Conservation (phyloP, 2,329 filamentous ascomycete species). For the Aspergillus sergii region DNA sequence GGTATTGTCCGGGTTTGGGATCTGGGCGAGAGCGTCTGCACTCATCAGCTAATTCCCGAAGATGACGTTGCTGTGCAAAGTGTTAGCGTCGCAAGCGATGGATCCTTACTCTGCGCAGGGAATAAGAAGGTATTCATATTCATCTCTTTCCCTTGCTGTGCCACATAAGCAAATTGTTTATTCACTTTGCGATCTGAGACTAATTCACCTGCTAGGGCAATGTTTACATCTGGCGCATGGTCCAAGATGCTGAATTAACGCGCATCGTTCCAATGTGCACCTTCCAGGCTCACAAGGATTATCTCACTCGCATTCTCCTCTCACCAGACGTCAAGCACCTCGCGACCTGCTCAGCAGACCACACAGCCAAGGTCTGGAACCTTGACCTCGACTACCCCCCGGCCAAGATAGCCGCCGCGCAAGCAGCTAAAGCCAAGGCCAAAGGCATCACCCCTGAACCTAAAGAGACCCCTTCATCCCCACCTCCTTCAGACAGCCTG, state of each 20-base stretch:
- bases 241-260: slow-evolving; percentile 79
- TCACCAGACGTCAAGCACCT: slow-evolving; percentile 93
- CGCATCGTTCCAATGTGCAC: slow-evolving; percentile 83
- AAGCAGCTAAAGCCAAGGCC: slow-evolving; percentile 24
- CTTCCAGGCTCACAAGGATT: slow-evolving; percentile 88
- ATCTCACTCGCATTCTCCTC: slow-evolving; percentile 87
- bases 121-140: slow-evolving; percentile 73
- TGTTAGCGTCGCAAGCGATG: slow-evolving; percentile 94
- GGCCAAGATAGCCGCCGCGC: slow-evolving; percentile 38
- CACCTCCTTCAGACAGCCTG: slow-evolving; percentile 22
- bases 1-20: slow-evolving; percentile 97
- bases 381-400: slow-evolving; percentile 67
- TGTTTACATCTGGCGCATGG: slow-evolving; percentile 95
- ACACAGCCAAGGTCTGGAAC: slow-evolving; percentile 95
- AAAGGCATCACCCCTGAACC: slow-evolving; percentile 17
- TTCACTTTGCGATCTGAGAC: not conserved
- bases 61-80: slow-evolving; percentile 92
- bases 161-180: not conserved
- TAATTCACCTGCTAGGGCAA: slow-evolving; percentile 66
- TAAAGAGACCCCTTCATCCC: slow-evolving; percentile 20
- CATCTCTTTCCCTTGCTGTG: not conserved
- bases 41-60: slow-evolving; percentile 92
- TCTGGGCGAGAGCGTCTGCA: slow-evolving; percentile 93
- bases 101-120: slow-evolving; percentile 86
- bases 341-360: slow-evolving; percentile 90